These are phyloP conservation scores for Populus euphratica DNA, from an alignment of 345 rosid species.

Conservation along the genomic window DNA sequence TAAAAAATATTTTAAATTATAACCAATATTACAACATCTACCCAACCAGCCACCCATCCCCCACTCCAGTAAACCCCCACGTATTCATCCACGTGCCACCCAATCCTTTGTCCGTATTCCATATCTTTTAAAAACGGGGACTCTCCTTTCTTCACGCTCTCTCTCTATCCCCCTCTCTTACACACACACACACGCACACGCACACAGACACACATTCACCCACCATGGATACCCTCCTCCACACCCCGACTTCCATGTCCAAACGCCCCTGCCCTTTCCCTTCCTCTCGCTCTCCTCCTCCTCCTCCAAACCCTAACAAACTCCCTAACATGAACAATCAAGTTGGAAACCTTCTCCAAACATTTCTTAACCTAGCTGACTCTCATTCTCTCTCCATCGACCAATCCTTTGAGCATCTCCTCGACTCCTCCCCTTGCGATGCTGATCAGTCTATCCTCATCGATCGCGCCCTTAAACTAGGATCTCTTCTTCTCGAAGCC, in stretches of 20 bases:
- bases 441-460: constrained; percentile 53
- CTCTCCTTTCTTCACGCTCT: constrained; percentile 1
- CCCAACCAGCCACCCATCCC: not conserved
- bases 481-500: constrained; percentile 55
- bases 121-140: not conserved
- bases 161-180: not conserved
- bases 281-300: constrained; percentile 5
- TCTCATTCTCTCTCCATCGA: constrained; percentile 47
- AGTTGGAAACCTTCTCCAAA: constrained; percentile 45
- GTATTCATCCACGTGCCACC: constrained; percentile 17
- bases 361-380: constrained; percentile 48
- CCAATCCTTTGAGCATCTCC: constrained; percentile 58
- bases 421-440: constrained; percentile 49
- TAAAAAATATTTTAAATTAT: too few relatives aligned
- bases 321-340: constrained; percentile 20
- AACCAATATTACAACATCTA: too few relatives aligned
- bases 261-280: constrained; percentile 54
- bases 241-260: constrained; percentile 44
- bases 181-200: not conserved
- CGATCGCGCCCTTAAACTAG: constrained; percentile 59
- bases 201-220: constrained; percentile 21
- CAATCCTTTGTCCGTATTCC: constrained; percentile 11
- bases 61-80: not conserved
- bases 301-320: constrained; percentile 14
- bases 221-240: constrained; percentile 47